These are phyloP conservation scores for Irpex sp. DNA, from an alignment of 1,284 basidiomycete genomes.

Conservation along the genomic window DNA sequence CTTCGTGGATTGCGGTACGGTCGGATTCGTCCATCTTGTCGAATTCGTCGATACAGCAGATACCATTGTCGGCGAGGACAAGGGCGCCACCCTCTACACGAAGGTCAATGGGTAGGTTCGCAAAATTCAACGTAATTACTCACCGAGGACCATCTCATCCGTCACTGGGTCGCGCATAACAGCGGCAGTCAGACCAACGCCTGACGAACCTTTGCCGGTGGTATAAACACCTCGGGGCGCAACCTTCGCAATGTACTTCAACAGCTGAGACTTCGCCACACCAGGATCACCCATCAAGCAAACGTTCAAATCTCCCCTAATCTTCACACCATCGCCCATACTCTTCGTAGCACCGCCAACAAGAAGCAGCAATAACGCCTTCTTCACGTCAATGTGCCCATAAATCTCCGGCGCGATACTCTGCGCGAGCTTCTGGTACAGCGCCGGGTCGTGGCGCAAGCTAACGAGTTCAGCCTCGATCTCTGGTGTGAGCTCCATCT, in stretches of 20 bases:
- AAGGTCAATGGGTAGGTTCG: not conserved
- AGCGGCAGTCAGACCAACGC: conserved; percentile 97
- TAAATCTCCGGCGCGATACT: conserved; percentile 99
- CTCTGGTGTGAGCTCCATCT: conserved; percentile 89
- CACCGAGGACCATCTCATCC: conserved; percentile 98
- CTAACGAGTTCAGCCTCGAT: conserved; percentile 69
- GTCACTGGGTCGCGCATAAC: conserved; percentile 99
- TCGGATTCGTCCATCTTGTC: conserved; percentile 99
- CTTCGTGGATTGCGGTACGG: conserved; percentile 98
- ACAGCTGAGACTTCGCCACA: conserved; percentile 96
- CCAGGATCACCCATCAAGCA: conserved; percentile 99
- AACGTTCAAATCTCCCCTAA: conserved; percentile 95
- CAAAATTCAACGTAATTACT: conserved; percentile 24
- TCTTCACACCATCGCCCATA: conserved; percentile 98
- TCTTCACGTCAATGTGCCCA: conserved; percentile 97
- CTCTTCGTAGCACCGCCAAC: conserved; percentile 95
- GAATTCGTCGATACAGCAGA: conserved; percentile 99
- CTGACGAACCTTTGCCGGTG: conserved; percentile 95
- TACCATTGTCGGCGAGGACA: conserved; percentile 97
- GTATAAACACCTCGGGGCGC: conserved; percentile 98
- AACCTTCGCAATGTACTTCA: conserved; percentile 98
- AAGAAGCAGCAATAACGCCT: conserved; percentile 89
- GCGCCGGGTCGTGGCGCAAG: conserved; percentile 68
- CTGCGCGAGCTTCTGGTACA: conserved; percentile 82
- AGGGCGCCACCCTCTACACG: conserved; percentile 92